These are phyloP conservation scores for Geotrichum klebahnii DNA, from an alignment of 1,139 yeast species.

Conservation along the genomic window DNA sequence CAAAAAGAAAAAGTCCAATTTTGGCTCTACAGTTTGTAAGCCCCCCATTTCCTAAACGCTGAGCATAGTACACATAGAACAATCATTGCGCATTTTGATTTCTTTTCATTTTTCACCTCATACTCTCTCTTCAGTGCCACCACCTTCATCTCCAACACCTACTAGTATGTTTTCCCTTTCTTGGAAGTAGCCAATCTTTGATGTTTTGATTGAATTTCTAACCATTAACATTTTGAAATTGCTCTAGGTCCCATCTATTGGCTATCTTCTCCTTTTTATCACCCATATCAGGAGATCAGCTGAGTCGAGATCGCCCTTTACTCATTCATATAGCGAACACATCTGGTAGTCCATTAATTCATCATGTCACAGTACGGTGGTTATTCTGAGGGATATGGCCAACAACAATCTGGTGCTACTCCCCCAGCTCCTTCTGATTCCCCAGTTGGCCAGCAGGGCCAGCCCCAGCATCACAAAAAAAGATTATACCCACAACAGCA, in stretches of 20 bases:
- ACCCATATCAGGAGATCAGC: neutral
- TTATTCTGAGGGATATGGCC: slow-evolving; percentile 16
- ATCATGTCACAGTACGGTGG: slow-evolving; percentile 22
- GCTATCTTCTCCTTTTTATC: neutral
- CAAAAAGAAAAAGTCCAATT: slow-evolving; percentile 2
- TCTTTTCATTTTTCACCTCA: slow-evolving; percentile 3
- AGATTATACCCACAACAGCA: slow-evolving; percentile 23
- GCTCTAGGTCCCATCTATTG: neutral
- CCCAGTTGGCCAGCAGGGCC: slow-evolving; percentile 5
- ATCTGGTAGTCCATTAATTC: neutral
- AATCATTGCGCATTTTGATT: neutral
- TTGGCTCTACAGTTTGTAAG: no score
- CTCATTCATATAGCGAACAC: neutral
- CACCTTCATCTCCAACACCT: no score
- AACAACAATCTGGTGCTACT: slow-evolving; percentile 14
- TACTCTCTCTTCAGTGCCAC: neutral
- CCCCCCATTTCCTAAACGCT: no score
- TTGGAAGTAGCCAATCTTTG: no score
- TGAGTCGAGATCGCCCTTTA: neutral
- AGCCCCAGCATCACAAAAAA: slow-evolving; percentile 16
- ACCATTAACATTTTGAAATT: neutral
- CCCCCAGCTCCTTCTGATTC: slow-evolving; percentile 4
- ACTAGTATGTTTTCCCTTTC: no score
- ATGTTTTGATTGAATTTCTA: neutral
- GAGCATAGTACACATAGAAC: neutral